phyloP scores from a whole-genome alignment of 257 asterid genomes.

The Gentiana dahurica region DNA sequence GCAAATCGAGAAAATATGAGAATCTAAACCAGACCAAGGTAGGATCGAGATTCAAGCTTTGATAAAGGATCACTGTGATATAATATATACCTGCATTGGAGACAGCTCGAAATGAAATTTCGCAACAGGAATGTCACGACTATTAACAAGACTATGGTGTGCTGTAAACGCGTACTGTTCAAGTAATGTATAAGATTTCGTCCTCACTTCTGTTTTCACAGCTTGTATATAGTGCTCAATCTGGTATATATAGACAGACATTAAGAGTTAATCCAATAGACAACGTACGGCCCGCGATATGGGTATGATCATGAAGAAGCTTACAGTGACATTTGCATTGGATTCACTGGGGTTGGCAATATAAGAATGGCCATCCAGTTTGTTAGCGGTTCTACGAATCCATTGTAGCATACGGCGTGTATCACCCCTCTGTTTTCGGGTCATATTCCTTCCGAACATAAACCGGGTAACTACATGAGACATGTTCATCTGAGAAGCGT shows the following conservation, averaged over 20 bases:
- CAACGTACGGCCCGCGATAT: too few relatives aligned
- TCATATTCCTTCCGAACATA: conserved; percentile 64
- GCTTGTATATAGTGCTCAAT: conserved; percentile 94
- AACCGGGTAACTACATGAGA: conserved; percentile 69
- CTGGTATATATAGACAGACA: conserved; percentile 31
- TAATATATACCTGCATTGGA: conserved; percentile 69
- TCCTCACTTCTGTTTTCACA: conserved; percentile 89
- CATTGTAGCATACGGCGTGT: conserved; percentile 56
- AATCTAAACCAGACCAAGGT: too few relatives aligned
- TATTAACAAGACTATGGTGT: conserved; percentile 84
- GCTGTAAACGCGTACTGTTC: conserved; percentile 96
- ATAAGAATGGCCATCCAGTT: conserved; percentile 55
- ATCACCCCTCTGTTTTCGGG: conserved; percentile 59
- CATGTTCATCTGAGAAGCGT: conserved; percentile 93
- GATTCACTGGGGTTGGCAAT: conserved; percentile 78
- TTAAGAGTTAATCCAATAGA: too few relatives aligned
- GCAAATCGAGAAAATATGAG: neutral
- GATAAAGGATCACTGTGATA: neutral
- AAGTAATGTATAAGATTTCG: conserved; percentile 62
- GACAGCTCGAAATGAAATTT: conserved; percentile 86
- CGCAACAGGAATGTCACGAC: conserved; percentile 65
- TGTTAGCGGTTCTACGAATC: conserved; percentile 69
- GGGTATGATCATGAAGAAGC: conserved; percentile 14
- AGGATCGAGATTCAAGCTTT: neutral
- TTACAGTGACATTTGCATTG: conserved; percentile 75